Conservation (phyloP, 2,329 filamentous ascomycete genomes). For the Raffaelea deltoideospora region DNA sequence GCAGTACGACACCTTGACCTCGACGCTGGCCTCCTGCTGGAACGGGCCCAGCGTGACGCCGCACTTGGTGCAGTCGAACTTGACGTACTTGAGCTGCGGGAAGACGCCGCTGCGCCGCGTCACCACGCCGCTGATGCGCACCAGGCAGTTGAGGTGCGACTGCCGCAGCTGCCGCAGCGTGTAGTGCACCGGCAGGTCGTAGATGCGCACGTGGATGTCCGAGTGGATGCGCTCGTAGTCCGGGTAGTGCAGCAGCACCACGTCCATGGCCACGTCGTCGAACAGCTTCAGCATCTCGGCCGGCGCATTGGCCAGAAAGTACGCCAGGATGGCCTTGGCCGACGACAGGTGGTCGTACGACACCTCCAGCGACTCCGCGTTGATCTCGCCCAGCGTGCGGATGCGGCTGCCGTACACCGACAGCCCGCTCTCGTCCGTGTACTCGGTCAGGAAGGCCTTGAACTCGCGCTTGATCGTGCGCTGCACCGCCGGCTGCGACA, state of each 20-base stretch:
- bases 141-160: slow-evolving; percentile 87
- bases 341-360: slow-evolving; percentile 86
- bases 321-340: slow-evolving; percentile 85
- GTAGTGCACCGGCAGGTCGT: slow-evolving; percentile 85
- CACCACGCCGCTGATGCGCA: slow-evolving; percentile 88
- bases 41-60: slow-evolving; percentile 85
- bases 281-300: slow-evolving; percentile 94
- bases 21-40: slow-evolving; percentile 90
- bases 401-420: slow-evolving; percentile 95
- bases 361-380: slow-evolving; percentile 89
- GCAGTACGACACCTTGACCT: slow-evolving; percentile 93
- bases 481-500: slow-evolving; percentile 77
- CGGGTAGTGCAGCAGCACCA: slow-evolving; percentile 87
- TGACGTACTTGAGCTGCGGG: slow-evolving; percentile 94
- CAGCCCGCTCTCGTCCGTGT: slow-evolving; percentile 73
- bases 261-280: slow-evolving; percentile 92
- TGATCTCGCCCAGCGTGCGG: slow-evolving; percentile 88
- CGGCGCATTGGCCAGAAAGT: slow-evolving; percentile 90
- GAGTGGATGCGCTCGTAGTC: slow-evolving; percentile 96
- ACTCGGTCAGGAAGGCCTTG: slow-evolving; percentile 92
- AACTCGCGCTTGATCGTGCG: slow-evolving; percentile 92
- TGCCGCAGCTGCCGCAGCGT: slow-evolving; percentile 91
- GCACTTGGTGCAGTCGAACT: slow-evolving; percentile 93
- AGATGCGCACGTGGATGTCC: slow-evolving; percentile 94
- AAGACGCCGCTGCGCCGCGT: slow-evolving; percentile 91